Base-by-base conservation (phyloP, 768 basidiomycete genomes). In the Xerocomellus chrysenteron region DNA sequence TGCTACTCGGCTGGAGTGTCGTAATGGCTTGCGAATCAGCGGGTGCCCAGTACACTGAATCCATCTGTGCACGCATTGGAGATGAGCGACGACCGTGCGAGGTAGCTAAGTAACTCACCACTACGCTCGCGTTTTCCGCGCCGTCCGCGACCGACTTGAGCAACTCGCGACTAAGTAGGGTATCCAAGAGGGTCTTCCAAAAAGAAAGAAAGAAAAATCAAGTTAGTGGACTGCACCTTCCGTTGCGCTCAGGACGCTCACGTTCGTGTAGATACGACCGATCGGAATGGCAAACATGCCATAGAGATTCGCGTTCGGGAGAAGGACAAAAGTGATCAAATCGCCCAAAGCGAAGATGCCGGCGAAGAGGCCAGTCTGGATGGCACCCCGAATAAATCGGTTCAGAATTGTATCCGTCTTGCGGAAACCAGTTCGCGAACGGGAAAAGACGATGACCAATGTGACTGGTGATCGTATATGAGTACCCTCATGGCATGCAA, bases 281-380 rank as follows among this genome's bases (percentile, higher is more conserved):
- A 21, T 21, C 21, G 21, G 21, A 21, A 21, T 21, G 21, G 21
- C 21, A 21, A 21, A 21, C 21, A 21, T 21, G 2, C 21, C 21
- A 21, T 21, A 21, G 21, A 21, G 21, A 21, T 21, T 21, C 21
- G 21, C 21, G 21, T 21, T 21, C 21, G 21, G 21, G 21, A 21
- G 55, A n/a, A 52, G 48, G 11, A 67, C 11, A 59, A 75, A 75
- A 0, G 68, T 56, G 35, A 46, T 6, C n/a, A 53, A 6, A 5
- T 45, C 36, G 1, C 36, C 42, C 16, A 50, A 3, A n/a, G 54
- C n/a, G 10, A 51, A 51, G n/a, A 51, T 43, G 0, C 30, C 21
- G 11, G 50, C 50, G 5, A 51, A 43, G 40, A 51, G 30, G 5
- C 50, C 50, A 3, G 50, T 51, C 50, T 51, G 50, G 32, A 51